Base-by-base conservation (phyloP, 805 yeast genomes). In the Brettanomyces nanus region DNA sequence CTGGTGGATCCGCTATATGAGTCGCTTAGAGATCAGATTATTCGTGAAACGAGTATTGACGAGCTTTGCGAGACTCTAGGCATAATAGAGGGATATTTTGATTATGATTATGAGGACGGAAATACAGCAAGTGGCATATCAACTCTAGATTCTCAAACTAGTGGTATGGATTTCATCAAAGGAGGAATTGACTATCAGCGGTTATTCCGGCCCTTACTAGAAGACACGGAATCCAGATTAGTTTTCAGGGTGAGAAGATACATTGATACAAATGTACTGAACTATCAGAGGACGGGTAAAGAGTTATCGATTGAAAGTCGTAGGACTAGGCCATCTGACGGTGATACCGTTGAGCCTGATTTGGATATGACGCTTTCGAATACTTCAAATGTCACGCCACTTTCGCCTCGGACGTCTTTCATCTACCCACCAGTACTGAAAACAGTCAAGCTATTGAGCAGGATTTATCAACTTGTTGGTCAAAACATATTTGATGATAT, bases 401-500 rank as follows among this genome's bases (percentile, higher is more conserved):
- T 35, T 6, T 19, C 39, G 13, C 27, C 37, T 6, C 36, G 47
- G 14, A 20, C 41, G 11, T 46, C 47, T 10, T 26, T 42, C 7
- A 43, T 60, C 49, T 86, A 84, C 54, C 76, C 85, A 11, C 95
- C 95, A 1, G 62, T 86, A 33, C 69, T 73, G 3, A 74, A 73
- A 39, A 79, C 95, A 0, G 61, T 87, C 31, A 71, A 80, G 1
- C 60, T 90, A 5, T 62, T 89, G 22, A 78, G 86, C 25, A 82
- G 77, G 53, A 80, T 89, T 18, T 85, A 85, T 53, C 94, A 85
- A 49, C 64, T 87, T 49, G 73, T 90, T 27, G 80, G 80, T 46
- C 77, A 89, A 2, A 62, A 71, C 10, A 83, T 86, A 2, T 90
- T 89, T 61, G 95, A 86, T 54, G 95, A 85, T 52, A 61, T 89